Evolutionary conservation across 2,329 filamentous ascomycete genomes (phyloP), one percentile per base, ranked within the genome.

Genomic region (Myriangium duriaei): DNA sequence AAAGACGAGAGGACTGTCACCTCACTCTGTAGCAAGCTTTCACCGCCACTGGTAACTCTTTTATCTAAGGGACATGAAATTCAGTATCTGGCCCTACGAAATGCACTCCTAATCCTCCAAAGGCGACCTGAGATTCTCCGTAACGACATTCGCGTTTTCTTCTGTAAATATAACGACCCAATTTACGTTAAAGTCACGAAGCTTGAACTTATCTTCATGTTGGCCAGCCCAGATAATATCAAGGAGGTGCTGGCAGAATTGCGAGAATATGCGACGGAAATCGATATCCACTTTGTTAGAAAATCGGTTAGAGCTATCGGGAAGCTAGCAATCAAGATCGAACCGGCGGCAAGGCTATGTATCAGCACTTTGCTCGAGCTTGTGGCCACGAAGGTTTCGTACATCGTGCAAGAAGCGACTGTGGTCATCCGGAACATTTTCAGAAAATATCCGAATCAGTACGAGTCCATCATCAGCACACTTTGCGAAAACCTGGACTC

Each of bases 111-210:
- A 11, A 98, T 98, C 49, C 67, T 98, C 37, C 91, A 98, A 58
- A 73, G 88, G 50, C 73, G 88, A 40, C 91, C 91, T 0, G 91
- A 96, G 53, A 88, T 98, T 6, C 63, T 98, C 38, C 76, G 86
- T 46, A 96, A 95, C 60, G 91, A 98, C 59, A 96, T 98, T 45
- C 77, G 91, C 32, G 91, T 98, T 19, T 98, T 98, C 64, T 98
- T 98, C 63, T 98, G 91, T 76, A 98, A 98, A 69, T 98, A 98
- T 63, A 98, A 98, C 58, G 91, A 98, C 55, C 91, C 91, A 0
- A 98, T 98, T 47, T 98, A 96, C 58, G 91, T 98, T 63, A 98
- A 98, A 61, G 91, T 98, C 36, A 98, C 91, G 11, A 98, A 98
- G 62, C 71, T 98, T 34, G 91, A 98, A 62, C 73, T 98, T 50